Conservation (phyloP, 768 basidiomycete species). For the Pisolithus marmoratus region DNA sequence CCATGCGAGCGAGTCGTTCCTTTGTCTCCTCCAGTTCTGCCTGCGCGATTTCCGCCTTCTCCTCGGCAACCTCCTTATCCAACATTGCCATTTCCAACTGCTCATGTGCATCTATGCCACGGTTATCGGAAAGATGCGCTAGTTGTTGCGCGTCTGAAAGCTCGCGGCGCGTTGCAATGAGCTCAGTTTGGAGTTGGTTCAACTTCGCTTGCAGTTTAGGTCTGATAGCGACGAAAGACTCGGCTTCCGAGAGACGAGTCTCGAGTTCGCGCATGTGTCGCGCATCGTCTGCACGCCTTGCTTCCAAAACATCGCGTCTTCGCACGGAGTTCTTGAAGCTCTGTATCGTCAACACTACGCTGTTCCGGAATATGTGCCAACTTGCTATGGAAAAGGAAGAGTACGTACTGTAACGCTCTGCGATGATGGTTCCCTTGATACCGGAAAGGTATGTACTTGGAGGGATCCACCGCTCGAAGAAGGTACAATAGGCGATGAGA, state of each 20-base stretch:
- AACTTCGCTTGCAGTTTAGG: conserved; percentile 91
- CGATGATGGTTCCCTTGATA: conserved; percentile 24
- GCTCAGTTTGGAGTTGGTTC: conserved; percentile 71
- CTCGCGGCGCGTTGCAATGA: conserved; percentile 68
- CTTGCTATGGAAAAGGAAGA: neutral
- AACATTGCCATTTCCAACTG: conserved; percentile 93
- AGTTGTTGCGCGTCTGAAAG: conserved; percentile 74
- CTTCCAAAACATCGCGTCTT: conserved; percentile 83
- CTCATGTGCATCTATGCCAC: conserved; percentile 76
- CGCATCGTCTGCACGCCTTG: conserved; percentile 80
- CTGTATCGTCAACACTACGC: conserved; percentile 45
- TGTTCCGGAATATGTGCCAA: conserved; percentile 10
- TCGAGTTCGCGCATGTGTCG: conserved; percentile 83
- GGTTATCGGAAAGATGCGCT: conserved; percentile 60
- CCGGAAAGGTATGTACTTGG: conserved; percentile 12
- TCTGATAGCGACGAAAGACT: conserved; percentile 75
- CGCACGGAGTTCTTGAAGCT: conserved; percentile 74
- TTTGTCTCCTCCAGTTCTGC: conserved; percentile 71
- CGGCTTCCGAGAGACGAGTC: conserved; percentile 75
- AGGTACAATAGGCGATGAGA: conserved; percentile 4
- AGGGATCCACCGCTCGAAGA: conserved; percentile 5
- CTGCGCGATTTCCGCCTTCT: conserved; percentile 77
- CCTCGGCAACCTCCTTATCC: conserved; percentile 96
- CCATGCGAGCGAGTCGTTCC: conserved; percentile 71
- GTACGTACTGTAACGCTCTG: conserved; percentile 17